These are phyloP conservation scores for Benincasa hispida DNA, from an alignment of 306 rosid genomes.

Conservation along the genomic window DNA sequence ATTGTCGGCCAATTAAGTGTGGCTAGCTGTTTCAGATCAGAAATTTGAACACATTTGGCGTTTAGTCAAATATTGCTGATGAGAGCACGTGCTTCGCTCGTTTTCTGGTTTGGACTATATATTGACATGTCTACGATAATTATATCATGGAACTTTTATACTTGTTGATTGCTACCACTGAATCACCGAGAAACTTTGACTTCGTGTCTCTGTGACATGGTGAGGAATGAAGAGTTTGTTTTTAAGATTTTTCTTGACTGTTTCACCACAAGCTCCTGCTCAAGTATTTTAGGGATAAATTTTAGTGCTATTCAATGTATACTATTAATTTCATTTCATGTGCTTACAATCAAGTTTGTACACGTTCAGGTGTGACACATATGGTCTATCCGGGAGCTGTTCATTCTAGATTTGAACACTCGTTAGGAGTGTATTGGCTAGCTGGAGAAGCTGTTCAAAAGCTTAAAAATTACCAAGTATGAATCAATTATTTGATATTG, in stretches of 20 bases:
- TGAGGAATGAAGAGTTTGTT: not conserved
- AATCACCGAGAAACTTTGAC: not conserved
- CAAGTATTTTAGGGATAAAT: not conserved
- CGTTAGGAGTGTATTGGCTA: slow-evolving; percentile 92
- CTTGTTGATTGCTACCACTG: not conserved
- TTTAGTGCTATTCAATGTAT: not conserved
- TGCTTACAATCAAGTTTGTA: slow-evolving; percentile 13
- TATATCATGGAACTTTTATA: not conserved
- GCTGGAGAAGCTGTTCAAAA: slow-evolving; percentile 69
- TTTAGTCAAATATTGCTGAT: not conserved
- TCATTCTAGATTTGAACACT: slow-evolving; percentile 91
- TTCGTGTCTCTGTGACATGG: not conserved
- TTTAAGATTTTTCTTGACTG: not conserved
- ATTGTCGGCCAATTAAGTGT: not conserved
- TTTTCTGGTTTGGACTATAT: not conserved
- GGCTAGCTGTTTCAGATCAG: not conserved
- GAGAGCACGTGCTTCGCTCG: not conserved
- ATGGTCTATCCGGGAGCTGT: slow-evolving; percentile 88
- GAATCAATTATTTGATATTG: not conserved
- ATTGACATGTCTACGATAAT: not conserved
- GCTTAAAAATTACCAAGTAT: slow-evolving; percentile 58
- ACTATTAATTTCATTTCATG: not conserved
- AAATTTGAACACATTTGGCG: not conserved
- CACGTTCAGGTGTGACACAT: slow-evolving; percentile 53
- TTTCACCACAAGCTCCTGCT: not conserved